phyloP scores from a whole-genome alignment of 495 filamentous ascomycete genomes.

The Talaromyces wortmannii region DNA sequence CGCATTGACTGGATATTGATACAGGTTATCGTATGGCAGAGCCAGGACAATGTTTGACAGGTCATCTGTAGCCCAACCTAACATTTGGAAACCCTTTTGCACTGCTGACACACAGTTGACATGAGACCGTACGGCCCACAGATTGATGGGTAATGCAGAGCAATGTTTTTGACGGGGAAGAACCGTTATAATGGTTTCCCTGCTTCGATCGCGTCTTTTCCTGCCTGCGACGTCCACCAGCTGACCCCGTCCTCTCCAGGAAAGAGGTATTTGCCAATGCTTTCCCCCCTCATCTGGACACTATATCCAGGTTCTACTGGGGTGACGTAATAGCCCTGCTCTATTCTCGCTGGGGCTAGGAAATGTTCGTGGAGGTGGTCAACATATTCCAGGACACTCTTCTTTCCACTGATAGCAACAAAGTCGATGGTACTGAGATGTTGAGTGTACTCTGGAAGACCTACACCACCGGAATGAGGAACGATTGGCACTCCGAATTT shows the following conservation, averaged over 20 bases:
- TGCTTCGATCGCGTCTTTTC: slow-evolving; percentile 47
- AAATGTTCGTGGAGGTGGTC: slow-evolving; percentile 94
- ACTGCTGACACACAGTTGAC: background rate
- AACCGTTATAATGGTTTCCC: background rate
- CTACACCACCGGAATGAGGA: slow-evolving; percentile 82
- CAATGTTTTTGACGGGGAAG: background rate
- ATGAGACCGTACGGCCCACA: background rate
- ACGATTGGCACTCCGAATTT: slow-evolving; percentile 80
- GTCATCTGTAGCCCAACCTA: background rate
- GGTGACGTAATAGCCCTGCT: slow-evolving; percentile 81
- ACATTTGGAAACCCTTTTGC: background rate
- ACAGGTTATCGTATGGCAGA: background rate
- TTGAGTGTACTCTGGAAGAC: slow-evolving; percentile 88
- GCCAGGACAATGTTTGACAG: background rate
- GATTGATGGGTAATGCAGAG: background rate
- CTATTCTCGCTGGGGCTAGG: slow-evolving; percentile 67
- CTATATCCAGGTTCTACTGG: slow-evolving; percentile 77
- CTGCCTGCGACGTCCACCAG: slow-evolving; percentile 74
- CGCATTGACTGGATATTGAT: background rate
- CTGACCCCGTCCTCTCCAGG: slow-evolving; percentile 68
- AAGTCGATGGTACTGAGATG: slow-evolving; percentile 92
- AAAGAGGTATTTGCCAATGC: slow-evolving; percentile 70
- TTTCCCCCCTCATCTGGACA: slow-evolving; percentile 85
- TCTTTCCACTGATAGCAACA: slow-evolving; percentile 74
- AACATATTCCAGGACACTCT: slow-evolving; percentile 79